Evolutionary conservation across 768 basidiomycete species (phyloP), one percentile per base, ranked within the genome.

Genomic region (Russula compacta): DNA sequence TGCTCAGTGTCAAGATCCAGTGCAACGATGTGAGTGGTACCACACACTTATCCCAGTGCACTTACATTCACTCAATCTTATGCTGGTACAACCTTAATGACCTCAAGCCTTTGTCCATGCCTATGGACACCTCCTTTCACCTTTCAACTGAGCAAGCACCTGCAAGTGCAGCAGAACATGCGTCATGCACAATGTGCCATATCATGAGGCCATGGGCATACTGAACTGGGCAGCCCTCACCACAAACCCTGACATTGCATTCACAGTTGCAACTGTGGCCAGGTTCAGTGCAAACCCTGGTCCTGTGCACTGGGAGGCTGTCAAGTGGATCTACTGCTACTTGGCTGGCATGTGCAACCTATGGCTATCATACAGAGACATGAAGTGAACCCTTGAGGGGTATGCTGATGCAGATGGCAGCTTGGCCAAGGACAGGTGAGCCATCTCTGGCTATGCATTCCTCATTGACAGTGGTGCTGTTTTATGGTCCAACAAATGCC

Each of bases 111-210:
- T 7, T 42, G 1, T n/a, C 40, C 6, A 42, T 6, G 0, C 40
- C 40, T 2, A 42, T 42, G 40, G 40, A 42, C 40, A 2, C 40
- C 4, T 1, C 12, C 3, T 2, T n/a, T 42, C 15, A 6, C 17
- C 40, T 42, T 2, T 14, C 17, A 0, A 17, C 6, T 1, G 40
- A 42, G 15, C 40, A 42, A 17, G 40, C 40, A 2, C 40, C 40
- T 0, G 0, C 1, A 15, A 42, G 0, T 3, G 40, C 15, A 2
- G 40, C 40, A 0, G 40, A 42, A 14, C 1, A 0, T 6, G 17
- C 40, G 14, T 6, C 14, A 42, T 42, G 40, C 17, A 7, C 17
- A 6, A 42, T 17, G 5, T 4, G 40, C 40, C 17, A 6, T 42
- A 42, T 6, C 17, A 6, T 6, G 40, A 42, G 40, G 40, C 40